phyloP scores from a whole-genome alignment of 352 stramenopile species.

The Globisporangium cylindrosporum region DNA sequence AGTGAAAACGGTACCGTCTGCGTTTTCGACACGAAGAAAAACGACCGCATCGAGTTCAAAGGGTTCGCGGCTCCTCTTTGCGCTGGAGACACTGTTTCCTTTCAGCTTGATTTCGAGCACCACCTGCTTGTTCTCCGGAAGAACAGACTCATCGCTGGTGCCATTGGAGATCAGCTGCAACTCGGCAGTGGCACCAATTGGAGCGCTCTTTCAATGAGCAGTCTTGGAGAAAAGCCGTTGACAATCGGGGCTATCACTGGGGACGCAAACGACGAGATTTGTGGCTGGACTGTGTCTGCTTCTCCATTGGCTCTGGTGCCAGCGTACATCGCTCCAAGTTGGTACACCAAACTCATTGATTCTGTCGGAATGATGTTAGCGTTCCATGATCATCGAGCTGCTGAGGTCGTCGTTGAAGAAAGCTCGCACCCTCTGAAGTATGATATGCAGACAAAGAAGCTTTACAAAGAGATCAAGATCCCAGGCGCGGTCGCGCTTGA shows the following conservation, averaged over 20 bases:
- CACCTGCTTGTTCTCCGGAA: constrained; percentile 34
- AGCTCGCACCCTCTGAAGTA: constrained; percentile 41
- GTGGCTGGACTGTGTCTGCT: constrained; percentile 13
- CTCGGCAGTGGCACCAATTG: neutral
- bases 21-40: constrained; percentile 9
- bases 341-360: constrained; percentile 64
- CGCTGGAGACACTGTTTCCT: constrained; percentile 36
- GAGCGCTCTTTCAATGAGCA: neutral
- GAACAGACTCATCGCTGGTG: constrained; percentile 29
- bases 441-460: constrained; percentile 3
- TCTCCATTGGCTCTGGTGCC: constrained; percentile 41
- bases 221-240: neutral
- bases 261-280: constrained; percentile 3
- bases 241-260: constrained; percentile 2
- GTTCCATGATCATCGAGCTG: constrained; percentile 38
- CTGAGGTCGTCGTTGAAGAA: constrained; percentile 40
- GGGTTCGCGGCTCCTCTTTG: constrained; percentile 22
- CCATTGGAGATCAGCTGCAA: constrained; percentile 14
- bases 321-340: constrained; percentile 32
- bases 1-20: constrained; percentile 19
- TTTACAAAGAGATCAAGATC: constrained; percentile 30
- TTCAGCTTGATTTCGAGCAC: constrained; percentile 39
- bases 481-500: constrained; percentile 59
- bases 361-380: constrained; percentile 54
- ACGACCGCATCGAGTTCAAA: constrained; percentile 17